Evolutionary conservation across 345 rosid species (phyloP).

Genomic region (Rhizophora apiculata): DNA sequence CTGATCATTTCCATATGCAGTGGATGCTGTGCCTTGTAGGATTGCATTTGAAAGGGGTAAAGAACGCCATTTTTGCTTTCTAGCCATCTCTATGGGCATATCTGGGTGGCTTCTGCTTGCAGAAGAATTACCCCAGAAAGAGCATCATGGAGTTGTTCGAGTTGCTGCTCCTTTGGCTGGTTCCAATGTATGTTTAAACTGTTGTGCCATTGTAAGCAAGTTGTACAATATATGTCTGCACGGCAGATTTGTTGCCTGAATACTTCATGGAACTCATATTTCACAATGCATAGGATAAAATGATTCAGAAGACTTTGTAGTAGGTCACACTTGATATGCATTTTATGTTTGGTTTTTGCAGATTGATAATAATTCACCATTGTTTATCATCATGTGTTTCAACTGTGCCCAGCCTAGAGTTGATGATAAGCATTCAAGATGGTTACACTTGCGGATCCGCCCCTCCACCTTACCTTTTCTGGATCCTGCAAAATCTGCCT

Average conservation of each 20-base stretch:
- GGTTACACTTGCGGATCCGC: slow-evolving; percentile 90
- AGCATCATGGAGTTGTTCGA: slow-evolving; percentile 63
- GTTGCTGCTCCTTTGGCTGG: slow-evolving; percentile 86
- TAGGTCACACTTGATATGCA: background rate
- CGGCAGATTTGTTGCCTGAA: background rate
- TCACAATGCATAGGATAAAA: background rate
- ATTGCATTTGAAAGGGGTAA: slow-evolving; percentile 94
- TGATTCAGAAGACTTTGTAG: background rate
- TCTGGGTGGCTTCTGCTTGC: slow-evolving; percentile 87
- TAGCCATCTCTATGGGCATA: slow-evolving; percentile 60
- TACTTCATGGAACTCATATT: background rate
- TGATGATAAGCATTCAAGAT: slow-evolving; percentile 72
- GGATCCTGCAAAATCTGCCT: slow-evolving; percentile 51
- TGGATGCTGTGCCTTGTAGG: slow-evolving; percentile 82
- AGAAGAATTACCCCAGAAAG: slow-evolving; percentile 68
- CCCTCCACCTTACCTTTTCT: slow-evolving; percentile 63
- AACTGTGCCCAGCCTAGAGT: slow-evolving; percentile 58
- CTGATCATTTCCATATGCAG: slow-evolving; percentile 49
- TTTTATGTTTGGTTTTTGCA: background rate
- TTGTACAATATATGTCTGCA: background rate
- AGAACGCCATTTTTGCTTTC: slow-evolving; percentile 73
- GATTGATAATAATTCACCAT: background rate
- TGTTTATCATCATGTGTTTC: slow-evolving; percentile 8
- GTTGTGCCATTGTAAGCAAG: slow-evolving; percentile 4
- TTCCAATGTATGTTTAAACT: slow-evolving; percentile 52